Evolutionary conservation across 164 flowering plant genomes (phyloP), one percentile per base, ranked within the genome.

Genomic region (Tinospora cordifolia): DNA sequence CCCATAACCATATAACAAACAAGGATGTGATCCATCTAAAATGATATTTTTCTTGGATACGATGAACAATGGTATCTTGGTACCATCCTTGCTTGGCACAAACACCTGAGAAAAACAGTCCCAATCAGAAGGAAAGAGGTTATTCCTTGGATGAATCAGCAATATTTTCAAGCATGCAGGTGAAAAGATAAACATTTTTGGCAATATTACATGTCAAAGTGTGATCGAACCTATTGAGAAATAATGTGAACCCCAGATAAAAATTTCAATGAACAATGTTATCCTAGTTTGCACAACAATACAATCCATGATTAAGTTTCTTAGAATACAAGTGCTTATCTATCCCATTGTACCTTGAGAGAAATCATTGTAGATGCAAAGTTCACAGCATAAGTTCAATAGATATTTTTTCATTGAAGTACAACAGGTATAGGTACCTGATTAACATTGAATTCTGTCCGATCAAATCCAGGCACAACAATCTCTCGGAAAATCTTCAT

Each of bases 1-100:
- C 66, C 99, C 99, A 80, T 95, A 95, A 63, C 90, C 97, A 80
- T 91, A 95, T 54, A 95, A 71, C 71, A 95, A 79, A 74, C 93
- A 87, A 0, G 99, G 99, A 76, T 90, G 88, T 49, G 98, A 95
- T 54, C 97, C 93, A 84, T 95, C 96, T 73, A 91, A 79, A 25
- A 30, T 24, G 68, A 90, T 84, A 71, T 84, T 82, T 83, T 86
- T 95, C 80, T 79, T 87, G 14, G 93, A 81, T 72, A 95, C 94
- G 65, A 95, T 80, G 75, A 95, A 95, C 83, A 88, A 78, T 25
- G 99, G 98, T 67, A 90, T 87, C 81, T 85, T 86, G 27, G 90
- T 81, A 24, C 93, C 96, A 81, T 92, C 99, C 79, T 92, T 95
- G 73, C 97, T 91, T n/a, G 93, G 80, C 25, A 81, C 85, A 82